A percentile compares a stretch with the other conserved stretches of the same genome.
Evolutionary conservation across 768 basidiomycete species (phyloP).

Genomic region (Lentinus tigrinus): DNA sequence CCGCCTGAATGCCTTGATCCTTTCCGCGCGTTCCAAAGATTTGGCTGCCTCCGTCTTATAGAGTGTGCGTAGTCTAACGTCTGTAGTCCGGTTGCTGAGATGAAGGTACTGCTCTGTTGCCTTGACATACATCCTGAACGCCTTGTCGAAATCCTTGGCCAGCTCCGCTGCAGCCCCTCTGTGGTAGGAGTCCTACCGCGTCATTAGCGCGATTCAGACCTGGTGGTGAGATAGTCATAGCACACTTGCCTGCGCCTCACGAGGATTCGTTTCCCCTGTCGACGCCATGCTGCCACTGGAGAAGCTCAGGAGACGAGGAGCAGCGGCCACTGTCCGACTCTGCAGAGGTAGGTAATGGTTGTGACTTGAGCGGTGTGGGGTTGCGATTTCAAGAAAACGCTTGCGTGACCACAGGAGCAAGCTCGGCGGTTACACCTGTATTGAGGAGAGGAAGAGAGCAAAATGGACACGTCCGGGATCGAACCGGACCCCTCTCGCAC

Average conservation of each 20-base stretch:
- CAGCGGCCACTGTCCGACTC: too few relatives aligned
- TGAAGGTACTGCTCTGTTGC: slow-evolving; percentile 68
- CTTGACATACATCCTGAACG: slow-evolving; percentile 73
- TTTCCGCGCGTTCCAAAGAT: slow-evolving; percentile 78
- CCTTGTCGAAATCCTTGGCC: slow-evolving; percentile 59
- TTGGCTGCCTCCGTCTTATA: slow-evolving; percentile 62
- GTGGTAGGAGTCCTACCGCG: slow-evolving; percentile 35
- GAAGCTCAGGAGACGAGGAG: too few relatives aligned
- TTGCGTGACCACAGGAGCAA: too few relatives aligned
- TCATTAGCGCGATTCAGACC: background rate
- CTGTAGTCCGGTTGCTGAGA: slow-evolving; percentile 47
- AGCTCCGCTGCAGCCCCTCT: slow-evolving; percentile 74
- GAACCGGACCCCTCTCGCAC: background rate
- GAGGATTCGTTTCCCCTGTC: background rate
- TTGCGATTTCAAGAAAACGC: too few relatives aligned
- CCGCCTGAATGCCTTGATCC: slow-evolving; percentile 58
- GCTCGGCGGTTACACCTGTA: too few relatives aligned
- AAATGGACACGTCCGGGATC: background rate
- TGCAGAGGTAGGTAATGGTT: too few relatives aligned
- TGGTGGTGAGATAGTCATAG: background rate
- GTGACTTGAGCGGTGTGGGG: too few relatives aligned
- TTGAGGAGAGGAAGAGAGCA: too few relatives aligned
- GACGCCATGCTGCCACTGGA: too few relatives aligned
- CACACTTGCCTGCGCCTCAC: slow-evolving; percentile 5
- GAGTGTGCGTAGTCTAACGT: slow-evolving; percentile 41